These are phyloP conservation scores for Gymnopilus dilepis DNA, from an alignment of 768 basidiomycete species.

Conservation along the genomic window DNA sequence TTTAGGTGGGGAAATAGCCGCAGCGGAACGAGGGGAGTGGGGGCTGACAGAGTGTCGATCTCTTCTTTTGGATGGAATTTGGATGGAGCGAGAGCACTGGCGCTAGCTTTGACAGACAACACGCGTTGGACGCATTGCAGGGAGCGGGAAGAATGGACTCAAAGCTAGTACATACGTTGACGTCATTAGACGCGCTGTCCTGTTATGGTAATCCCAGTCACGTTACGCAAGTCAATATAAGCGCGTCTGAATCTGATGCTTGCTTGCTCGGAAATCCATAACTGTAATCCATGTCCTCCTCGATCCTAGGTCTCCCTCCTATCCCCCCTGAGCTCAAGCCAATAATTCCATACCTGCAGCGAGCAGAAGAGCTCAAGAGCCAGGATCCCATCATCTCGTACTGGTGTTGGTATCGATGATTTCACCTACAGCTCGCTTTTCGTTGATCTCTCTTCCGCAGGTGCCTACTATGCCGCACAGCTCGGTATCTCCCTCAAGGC, in stretches of 20 bases:
- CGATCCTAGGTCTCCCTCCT: conserved; percentile 61
- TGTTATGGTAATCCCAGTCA: conserved; percentile 24
- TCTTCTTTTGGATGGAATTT: not conserved
- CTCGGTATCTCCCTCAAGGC: conserved; percentile 78
- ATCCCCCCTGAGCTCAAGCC: conserved; percentile 65
- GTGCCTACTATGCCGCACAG: conserved; percentile 91
- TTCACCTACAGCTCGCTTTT: conserved; percentile 3
- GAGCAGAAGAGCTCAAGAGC: conserved; percentile 83
- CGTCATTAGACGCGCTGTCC: conserved; percentile 30
- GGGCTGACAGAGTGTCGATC: no score
- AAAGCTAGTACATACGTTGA: conserved; percentile 12
- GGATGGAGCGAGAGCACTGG: not conserved
- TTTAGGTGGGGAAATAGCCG: not conserved
- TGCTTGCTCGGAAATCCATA: conserved; percentile 11
- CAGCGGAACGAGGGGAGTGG: not conserved
- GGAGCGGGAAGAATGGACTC: conserved; percentile 18
- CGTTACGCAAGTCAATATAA: conserved; percentile 29
- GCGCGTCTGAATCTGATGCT: conserved; percentile 20
- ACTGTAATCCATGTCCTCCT: conserved; percentile 25
- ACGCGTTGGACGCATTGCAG: conserved; percentile 28
- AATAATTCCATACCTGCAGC: conserved; percentile 82
- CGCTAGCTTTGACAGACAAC: conserved; percentile 8
- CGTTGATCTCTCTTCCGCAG: conserved; percentile 43
- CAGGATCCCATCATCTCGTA: conserved; percentile 91
- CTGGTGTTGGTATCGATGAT: conserved; percentile 77